Evolutionary conservation across 768 basidiomycete genomes (phyloP), one percentile per base, ranked within the genome.

Genomic region (Chalciporus chontae): DNA sequence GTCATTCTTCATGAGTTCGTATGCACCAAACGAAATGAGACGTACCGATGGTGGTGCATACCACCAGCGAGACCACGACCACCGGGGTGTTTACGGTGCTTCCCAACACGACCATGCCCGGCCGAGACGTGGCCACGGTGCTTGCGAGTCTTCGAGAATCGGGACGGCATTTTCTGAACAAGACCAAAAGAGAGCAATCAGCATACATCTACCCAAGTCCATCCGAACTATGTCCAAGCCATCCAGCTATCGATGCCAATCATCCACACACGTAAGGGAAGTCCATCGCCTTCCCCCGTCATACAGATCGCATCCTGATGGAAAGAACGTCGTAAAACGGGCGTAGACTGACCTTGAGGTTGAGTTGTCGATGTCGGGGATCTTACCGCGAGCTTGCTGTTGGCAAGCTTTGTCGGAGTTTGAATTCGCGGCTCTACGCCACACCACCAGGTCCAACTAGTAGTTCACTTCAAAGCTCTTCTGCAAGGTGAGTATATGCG

Each of bases 41-140:
- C 88, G 64, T 67, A 91, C 90, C 90, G 78, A 85, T 99, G 96
- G 81, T 99, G 96, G 77, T 98, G 95, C 76, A 85, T 80, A 84
- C 96, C 96, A 92, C 96, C 96, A 77, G 93, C 92, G 69, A 98
- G 90, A 96, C 96, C 96, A 75, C 96, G 92, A 90, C 96, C 96
- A 78, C 96, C 96, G 49, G 96, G 96, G 71, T 97, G 95, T 76
- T 97, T 98, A 73, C 96, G 90, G 84, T 99, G 96, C 84, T 98
- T 98, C 63, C 96, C 96, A 68, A 99, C 91, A 89, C 96, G 95
- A 73, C 96, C 96, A 75, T 98, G 88, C 78, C 96, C 96, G 70
- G 94, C 94, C 61, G 95, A 99, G 65, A 99, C 94, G 79, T 98
- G 94, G 65, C 95, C 95, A 69, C 95, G 85, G 77, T 96, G 94